phyloP scores from a whole-genome alignment of 306 rosid genomes.

The Cicer bijugum region DNA sequence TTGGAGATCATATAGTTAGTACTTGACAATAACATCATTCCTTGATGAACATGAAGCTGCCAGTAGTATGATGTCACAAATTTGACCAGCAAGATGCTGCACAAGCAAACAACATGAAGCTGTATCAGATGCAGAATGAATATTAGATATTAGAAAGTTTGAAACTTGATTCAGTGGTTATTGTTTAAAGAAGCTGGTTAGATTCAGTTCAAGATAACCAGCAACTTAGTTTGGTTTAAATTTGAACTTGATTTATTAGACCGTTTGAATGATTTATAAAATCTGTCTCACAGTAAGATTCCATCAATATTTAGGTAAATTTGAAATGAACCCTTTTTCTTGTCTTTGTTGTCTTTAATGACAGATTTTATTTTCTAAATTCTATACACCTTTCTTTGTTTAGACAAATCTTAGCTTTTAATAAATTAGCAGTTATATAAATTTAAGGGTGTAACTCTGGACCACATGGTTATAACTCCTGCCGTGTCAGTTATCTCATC shows the following conservation, averaged over 20 bases:
- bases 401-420: too few relatives aligned
- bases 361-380: neutral
- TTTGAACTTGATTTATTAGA: neutral
- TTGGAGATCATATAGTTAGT: neutral
- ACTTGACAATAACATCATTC: neutral
- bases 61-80: slow-evolving; percentile 12
- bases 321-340: neutral
- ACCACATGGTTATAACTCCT: too few relatives aligned
- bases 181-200: neutral
- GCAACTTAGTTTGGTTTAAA: neutral
- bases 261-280: neutral
- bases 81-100: neutral
- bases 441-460: too few relatives aligned
- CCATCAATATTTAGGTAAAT: neutral
- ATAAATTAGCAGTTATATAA: too few relatives aligned
- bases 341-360: neutral
- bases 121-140: slow-evolving; percentile 4
- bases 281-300: neutral
- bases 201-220: neutral
- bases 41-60: slow-evolving; percentile 15
- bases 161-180: neutral
- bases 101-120: neutral
- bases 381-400: neutral
- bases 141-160: neutral
- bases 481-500: too few relatives aligned